Evolutionary conservation across 805 yeast genomes (phyloP).

Genomic region (Wickerhamiella parazyma): DNA sequence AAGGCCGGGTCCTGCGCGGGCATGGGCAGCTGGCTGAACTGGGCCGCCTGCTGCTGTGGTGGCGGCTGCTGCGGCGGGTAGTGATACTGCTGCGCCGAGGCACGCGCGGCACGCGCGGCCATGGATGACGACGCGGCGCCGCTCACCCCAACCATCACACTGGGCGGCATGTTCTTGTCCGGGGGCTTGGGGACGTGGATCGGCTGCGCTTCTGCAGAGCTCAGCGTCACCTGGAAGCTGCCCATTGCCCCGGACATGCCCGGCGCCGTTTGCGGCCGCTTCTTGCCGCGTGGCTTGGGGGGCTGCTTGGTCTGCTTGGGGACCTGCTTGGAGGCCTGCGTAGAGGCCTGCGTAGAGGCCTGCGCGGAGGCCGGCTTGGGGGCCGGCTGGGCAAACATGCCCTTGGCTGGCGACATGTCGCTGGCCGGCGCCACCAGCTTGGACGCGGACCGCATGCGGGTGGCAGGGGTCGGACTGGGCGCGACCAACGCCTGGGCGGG

Average conservation of each 20-base stretch:
- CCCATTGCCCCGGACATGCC: conserved; percentile 23
- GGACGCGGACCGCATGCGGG: conserved; percentile 18
- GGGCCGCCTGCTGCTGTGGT: neutral
- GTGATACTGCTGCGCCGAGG: neutral
- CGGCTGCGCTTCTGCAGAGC: conserved; percentile 7
- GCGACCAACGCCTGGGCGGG: neutral
- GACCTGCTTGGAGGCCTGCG: no score
- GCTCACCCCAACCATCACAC: conserved; percentile 2
- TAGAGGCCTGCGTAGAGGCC: no score
- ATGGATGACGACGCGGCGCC: conserved; percentile 1
- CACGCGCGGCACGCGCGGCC: conserved; percentile 3
- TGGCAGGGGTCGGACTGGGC: conserved; percentile 24
- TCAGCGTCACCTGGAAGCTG: conserved; percentile 23
- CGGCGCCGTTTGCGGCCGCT: conserved; percentile 11
- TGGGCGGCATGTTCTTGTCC: conserved; percentile 9
- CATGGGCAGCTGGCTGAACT: no score
- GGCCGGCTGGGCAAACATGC: conserved; percentile 15
- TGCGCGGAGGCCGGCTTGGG: conserved; percentile 1
- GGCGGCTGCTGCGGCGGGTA: neutral
- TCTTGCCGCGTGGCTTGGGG: conserved; percentile 13
- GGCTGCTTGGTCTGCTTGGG: neutral
- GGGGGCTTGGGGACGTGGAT: conserved; percentile 8
- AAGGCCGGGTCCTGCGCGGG: no score
- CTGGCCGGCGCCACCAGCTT: conserved; percentile 23
- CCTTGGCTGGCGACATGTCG: conserved; percentile 24